phyloP scores from a whole-genome alignment of 306 rosid species.

The Purshia tridentata region DNA sequence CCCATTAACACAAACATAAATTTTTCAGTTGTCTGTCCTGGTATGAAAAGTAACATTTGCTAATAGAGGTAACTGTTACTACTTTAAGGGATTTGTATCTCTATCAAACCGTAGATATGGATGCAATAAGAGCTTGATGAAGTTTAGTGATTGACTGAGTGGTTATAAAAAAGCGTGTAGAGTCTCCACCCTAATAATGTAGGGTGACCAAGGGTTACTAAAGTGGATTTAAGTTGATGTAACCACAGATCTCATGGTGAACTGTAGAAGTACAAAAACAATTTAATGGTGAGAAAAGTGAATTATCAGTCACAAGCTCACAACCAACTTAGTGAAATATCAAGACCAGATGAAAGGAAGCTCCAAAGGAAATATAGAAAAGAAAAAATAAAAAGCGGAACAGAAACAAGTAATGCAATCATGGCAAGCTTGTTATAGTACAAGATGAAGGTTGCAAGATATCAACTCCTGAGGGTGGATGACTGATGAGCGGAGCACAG shows the following conservation, averaged over 20 bases:
- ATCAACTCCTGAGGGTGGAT: no score
- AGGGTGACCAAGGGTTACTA: constrained; percentile 5
- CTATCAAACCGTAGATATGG: constrained; percentile 1
- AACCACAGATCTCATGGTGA: not conserved
- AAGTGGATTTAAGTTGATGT: not conserved
- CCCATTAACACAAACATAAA: not conserved
- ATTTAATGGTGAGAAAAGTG: constrained; percentile 16
- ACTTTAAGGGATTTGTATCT: not conserved
- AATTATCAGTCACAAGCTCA: not conserved
- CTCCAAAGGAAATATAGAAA: not conserved
- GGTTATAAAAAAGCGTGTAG: constrained; percentile 4
- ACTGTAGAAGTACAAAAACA: constrained; percentile 1
- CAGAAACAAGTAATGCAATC: constrained; percentile 7
- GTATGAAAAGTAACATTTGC: not conserved
- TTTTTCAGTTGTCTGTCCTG: not conserved
- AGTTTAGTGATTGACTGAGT: not conserved
- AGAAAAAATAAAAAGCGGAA: constrained; percentile 1
- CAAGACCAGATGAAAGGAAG: not conserved
- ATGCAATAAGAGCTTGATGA: not conserved
- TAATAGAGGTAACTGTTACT: not conserved
- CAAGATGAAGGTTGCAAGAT: not conserved
- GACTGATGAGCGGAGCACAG: not conserved
- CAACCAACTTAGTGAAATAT: constrained; percentile 9
- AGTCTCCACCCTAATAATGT: constrained; percentile 14
- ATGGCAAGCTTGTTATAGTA: not conserved